Conservation (phyloP, 2,329 filamentous ascomycete genomes). For the Paracorniculantispora psalliotae region DNA sequence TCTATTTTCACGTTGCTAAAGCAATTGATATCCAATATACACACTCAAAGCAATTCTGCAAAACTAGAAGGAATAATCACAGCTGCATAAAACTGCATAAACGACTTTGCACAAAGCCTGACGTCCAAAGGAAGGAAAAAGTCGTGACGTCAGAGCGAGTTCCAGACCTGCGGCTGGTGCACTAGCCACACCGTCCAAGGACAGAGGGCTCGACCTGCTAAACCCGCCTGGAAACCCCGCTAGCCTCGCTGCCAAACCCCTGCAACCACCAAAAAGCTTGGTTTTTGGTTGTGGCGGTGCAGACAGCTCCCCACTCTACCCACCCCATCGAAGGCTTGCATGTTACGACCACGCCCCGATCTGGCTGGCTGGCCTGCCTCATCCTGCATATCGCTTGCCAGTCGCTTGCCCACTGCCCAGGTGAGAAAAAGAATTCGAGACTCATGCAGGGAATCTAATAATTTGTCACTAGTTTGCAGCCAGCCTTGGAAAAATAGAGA, state of each 20-base stretch:
- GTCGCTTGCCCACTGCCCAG: no score
- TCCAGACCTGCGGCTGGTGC: background rate
- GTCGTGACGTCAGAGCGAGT: conserved; percentile 13
- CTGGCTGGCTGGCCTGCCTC: background rate
- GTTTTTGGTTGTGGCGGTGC: conserved; percentile 7
- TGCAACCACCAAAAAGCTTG: background rate
- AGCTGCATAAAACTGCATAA: background rate
- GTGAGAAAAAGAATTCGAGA: background rate
- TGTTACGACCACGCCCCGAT: background rate
- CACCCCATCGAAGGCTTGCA: background rate
- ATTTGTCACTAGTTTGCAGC: no score
- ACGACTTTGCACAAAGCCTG: background rate
- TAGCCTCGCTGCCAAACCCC: background rate
- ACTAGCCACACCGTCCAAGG: conserved; percentile 9
- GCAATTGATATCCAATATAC: no score
- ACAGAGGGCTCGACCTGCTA: no score
- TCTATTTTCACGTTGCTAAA: no score
- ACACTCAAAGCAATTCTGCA: no score
- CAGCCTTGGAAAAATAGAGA: no score
- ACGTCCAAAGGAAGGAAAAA: no score
- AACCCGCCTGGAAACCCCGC: background rate
- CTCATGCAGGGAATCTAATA: no score
- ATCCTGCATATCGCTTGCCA: no score
- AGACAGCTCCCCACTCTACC: background rate
- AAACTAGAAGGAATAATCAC: no score